Conservation (phyloP, 129 eudicot genomes). For the Silybum marianum region DNA sequence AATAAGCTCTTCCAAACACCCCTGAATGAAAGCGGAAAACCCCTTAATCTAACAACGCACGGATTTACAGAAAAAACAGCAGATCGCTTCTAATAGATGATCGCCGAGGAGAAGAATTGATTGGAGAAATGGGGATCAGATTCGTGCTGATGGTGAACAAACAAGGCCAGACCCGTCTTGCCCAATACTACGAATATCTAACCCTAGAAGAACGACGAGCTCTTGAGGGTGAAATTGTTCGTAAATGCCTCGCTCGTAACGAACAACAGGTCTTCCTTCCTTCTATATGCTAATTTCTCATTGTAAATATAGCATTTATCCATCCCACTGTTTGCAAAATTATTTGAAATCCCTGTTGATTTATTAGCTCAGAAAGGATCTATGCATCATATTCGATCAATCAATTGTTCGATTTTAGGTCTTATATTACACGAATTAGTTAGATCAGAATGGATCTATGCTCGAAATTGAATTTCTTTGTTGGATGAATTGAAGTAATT, state of each 20-base stretch:
- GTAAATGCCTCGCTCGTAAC: slow-evolving; percentile 96
- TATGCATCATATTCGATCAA: background rate
- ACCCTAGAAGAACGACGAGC: slow-evolving; percentile 89
- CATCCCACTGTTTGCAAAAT: too few species aligned
- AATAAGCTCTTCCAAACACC: too few species aligned
- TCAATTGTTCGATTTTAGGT: background rate
- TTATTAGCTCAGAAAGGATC: background rate
- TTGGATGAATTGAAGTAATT: background rate
- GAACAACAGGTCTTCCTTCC: slow-evolving; percentile 70
- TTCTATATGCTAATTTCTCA: background rate
- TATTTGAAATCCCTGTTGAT: background rate
- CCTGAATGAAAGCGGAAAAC: background rate
- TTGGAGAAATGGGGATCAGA: slow-evolving; percentile 73
- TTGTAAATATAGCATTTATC: too few species aligned
- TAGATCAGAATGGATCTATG: background rate
- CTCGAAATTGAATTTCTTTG: background rate
- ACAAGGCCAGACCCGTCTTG: slow-evolving; percentile 97
- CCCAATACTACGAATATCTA: slow-evolving; percentile 92
- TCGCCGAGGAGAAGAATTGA: background rate
- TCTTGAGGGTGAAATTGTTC: slow-evolving; percentile 97
- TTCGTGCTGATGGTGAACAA: slow-evolving; percentile 98
- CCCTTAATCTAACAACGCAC: too few species aligned
- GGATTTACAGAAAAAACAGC: background rate
- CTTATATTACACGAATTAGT: background rate
- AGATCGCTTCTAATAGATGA: background rate